phyloP scores from a whole-genome alignment of 306 rosid species.

The Albizia julibrissin region DNA sequence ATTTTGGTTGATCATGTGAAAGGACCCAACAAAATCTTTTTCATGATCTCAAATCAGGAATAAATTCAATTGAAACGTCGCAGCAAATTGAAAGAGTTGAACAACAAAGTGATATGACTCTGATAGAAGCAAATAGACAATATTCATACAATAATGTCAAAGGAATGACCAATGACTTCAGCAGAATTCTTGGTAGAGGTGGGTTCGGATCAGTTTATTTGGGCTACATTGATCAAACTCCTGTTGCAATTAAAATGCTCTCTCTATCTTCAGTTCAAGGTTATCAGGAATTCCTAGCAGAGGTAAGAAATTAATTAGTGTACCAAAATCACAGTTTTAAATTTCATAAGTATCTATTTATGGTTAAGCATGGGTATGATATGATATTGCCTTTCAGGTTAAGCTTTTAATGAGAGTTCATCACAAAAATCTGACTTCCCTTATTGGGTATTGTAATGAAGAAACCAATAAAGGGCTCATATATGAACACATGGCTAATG shows the following conservation, averaged over 20 bases:
- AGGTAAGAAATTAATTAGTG: slow-evolving; percentile 26
- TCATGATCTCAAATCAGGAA: slow-evolving; percentile 3
- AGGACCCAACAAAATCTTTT: not conserved
- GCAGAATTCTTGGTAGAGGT: slow-evolving; percentile 43
- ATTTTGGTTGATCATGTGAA: not conserved
- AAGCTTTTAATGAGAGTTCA: slow-evolving; percentile 41
- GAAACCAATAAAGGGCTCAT: slow-evolving; percentile 33
- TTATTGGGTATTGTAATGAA: slow-evolving; percentile 42
- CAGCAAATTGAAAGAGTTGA: not conserved
- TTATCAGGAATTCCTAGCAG: slow-evolving; percentile 51
- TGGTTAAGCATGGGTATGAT: not conserved
- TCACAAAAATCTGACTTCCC: slow-evolving; percentile 44
- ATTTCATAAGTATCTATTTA: not conserved
- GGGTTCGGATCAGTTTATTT: slow-evolving; percentile 52
- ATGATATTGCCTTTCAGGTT: slow-evolving; percentile 19
- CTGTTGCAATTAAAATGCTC: slow-evolving; percentile 62
- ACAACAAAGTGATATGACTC: not conserved
- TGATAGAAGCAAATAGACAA: slow-evolving; percentile 12
- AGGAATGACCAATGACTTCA: slow-evolving; percentile 48
- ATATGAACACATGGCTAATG: slow-evolving; percentile 44
- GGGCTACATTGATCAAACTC: slow-evolving; percentile 39
- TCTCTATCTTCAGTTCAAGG: slow-evolving; percentile 46
- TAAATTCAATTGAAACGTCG: not conserved
- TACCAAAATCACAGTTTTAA: not conserved
- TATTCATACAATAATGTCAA: slow-evolving; percentile 40